A percentile compares a stretch with the other conserved stretches of the same genome.
phyloP scores from a whole-genome alignment of 345 rosid species.

The Durio zibethinus region DNA sequence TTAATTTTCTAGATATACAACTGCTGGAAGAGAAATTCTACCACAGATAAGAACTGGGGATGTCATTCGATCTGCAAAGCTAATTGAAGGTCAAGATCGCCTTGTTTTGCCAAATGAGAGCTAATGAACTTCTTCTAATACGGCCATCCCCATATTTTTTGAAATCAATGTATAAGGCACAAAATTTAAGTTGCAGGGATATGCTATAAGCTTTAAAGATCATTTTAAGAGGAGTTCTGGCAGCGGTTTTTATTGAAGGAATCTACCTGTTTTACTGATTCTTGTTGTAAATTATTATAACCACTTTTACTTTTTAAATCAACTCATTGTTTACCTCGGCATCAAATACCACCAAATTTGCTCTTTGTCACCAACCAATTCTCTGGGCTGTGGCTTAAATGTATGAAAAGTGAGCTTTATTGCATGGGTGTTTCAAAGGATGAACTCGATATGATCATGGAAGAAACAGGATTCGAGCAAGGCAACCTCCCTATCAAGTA shows the following conservation, averaged over 20 bases:
- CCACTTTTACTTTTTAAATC: neutral
- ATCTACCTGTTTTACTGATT: neutral
- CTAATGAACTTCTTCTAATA: conserved; percentile 15
- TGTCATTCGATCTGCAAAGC: conserved; percentile 63
- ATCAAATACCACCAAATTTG: neutral
- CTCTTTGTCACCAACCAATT: neutral
- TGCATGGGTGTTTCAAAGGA: no score
- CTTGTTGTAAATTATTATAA: neutral
- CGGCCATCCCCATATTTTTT: neutral
- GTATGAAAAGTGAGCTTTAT: no score
- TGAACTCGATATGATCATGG: no score
- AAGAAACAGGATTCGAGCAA: no score
- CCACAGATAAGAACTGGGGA: conserved; percentile 84
- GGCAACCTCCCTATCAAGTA: no score
- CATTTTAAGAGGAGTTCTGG: neutral
- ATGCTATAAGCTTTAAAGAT: neutral
- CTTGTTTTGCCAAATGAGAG: conserved; percentile 59
- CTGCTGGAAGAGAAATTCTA: conserved; percentile 68
- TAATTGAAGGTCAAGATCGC: conserved; percentile 72
- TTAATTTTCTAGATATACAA: conserved; percentile 49
- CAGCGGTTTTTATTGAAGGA: neutral
- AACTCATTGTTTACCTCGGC: neutral
- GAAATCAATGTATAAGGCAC: neutral
- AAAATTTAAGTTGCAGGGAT: neutral
- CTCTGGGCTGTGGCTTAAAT: no score